These are phyloP conservation scores for Kwoniella sp. DNA, from an alignment of 768 basidiomycete species.

Conservation along the genomic window DNA sequence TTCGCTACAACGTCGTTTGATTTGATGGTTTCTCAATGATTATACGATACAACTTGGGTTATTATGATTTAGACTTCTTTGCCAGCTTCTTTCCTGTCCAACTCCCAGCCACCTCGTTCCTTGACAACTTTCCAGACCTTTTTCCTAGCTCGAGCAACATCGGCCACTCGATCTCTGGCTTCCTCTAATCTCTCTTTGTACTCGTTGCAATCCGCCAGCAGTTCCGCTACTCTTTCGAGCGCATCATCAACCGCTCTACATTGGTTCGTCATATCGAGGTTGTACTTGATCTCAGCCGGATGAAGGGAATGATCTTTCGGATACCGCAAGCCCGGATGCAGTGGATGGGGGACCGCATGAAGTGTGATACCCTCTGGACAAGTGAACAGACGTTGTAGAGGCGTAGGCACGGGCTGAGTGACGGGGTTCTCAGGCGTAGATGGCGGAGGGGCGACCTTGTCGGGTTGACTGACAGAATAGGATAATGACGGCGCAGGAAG, in stretches of 20 bases:
- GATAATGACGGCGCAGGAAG: conserved; percentile 28
- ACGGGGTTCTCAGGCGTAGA: conserved; percentile 1
- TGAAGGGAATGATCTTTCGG: conserved; percentile 26
- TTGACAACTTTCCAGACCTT: conserved; percentile 55
- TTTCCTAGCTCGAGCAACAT: conserved; percentile 54
- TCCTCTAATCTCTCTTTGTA: conserved; percentile 56
- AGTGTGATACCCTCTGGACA: conserved; percentile 48
- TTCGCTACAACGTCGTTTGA: conserved; percentile 17
- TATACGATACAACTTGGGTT: conserved; percentile 9
- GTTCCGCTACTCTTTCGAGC: conserved; percentile 51
- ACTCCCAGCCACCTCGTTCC: conserved; percentile 47
- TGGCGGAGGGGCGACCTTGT: conserved; percentile 14
- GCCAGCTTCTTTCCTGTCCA: conserved; percentile 27
- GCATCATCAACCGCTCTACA: conserved; percentile 50
- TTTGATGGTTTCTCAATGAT: background rate
- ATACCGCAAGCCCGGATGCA: conserved; percentile 30
- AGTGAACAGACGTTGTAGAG: conserved; percentile 53
- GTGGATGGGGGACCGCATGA: conserved; percentile 27
- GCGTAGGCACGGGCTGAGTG: conserved; percentile 33
- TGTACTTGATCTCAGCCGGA: conserved; percentile 37
- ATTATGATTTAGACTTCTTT: conserved; percentile 7
- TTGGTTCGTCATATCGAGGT: conserved; percentile 49
- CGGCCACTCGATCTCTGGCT: conserved; percentile 53
- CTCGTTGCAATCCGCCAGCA: conserved; percentile 55
- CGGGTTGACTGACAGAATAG: conserved; percentile 26